Conservation (phyloP, 2,329 filamentous ascomycete species). For the Colletotrichum horii region DNA sequence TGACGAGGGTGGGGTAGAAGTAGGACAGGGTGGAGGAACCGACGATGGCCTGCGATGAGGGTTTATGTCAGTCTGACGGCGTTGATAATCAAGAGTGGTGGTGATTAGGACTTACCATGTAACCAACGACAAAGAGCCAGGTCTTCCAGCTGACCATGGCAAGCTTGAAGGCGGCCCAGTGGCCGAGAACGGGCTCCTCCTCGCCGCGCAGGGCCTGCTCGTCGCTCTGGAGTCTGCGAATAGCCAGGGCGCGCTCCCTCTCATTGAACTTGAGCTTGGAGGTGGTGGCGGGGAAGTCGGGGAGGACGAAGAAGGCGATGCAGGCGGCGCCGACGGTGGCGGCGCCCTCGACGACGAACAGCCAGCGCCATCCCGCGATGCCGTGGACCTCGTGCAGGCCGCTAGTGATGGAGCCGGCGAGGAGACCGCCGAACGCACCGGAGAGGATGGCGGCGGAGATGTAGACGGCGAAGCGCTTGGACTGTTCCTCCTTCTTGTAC, state of each 20-base stretch:
- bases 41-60: constrained; percentile 29
- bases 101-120: constrained; percentile 35
- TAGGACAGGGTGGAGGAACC: constrained; percentile 35
- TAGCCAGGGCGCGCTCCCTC: constrained; percentile 64
- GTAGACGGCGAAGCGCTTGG: constrained; percentile 61
- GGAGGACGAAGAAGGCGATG: constrained; percentile 68
- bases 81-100: constrained; percentile 14
- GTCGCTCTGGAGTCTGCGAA: constrained; percentile 65
- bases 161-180: constrained; percentile 21
- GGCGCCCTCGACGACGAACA: constrained; percentile 68
- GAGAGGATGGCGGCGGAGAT: constrained; percentile 75
- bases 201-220: constrained; percentile 65
- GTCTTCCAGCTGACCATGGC: constrained; percentile 43
- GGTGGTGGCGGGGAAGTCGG: constrained; percentile 72
- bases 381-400: constrained; percentile 59
- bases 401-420: constrained; percentile 63
- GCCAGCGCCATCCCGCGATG: constrained; percentile 53
- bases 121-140: constrained; percentile 44
- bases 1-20: constrained; percentile 38
- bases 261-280: constrained; percentile 53
- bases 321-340: constrained; percentile 68
- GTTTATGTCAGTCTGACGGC: constrained; percentile 21
- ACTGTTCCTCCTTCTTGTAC: constrained; percentile 53
- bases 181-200: constrained; percentile 60
- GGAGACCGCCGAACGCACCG: constrained; percentile 68